These are phyloP conservation scores for Coix lacrymajobi DNA, from an alignment of 176 grass and related monocot species.

Conservation along the genomic window DNA sequence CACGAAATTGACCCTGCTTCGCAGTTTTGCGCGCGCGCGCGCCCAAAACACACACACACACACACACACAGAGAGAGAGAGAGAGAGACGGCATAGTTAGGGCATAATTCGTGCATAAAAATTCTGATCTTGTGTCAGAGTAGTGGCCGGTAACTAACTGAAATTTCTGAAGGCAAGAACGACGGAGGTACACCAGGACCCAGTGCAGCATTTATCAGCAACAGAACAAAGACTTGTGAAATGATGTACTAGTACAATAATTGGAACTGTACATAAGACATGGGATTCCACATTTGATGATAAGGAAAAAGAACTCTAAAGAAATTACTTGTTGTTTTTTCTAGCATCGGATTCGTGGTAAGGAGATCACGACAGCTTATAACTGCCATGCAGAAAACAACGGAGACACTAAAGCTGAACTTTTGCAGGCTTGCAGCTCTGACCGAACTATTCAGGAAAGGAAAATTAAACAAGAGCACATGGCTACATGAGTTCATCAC, in stretches of 20 bases:
- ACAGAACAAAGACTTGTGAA: slow-evolving; percentile 9
- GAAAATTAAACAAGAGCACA: background rate
- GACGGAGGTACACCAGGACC: background rate
- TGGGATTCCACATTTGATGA: background rate
- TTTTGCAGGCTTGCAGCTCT: background rate
- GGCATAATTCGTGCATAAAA: background rate
- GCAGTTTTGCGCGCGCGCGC: too few species aligned
- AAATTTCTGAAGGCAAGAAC: slow-evolving; percentile 1
- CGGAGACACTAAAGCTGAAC: background rate
- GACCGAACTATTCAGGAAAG: background rate
- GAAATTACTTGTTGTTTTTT: background rate
- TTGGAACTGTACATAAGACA: background rate
- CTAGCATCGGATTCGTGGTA: background rate
- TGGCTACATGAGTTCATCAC: background rate
- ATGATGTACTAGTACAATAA: background rate
- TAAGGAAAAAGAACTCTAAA: background rate
- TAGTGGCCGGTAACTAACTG: background rate
- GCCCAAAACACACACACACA: too few species aligned
- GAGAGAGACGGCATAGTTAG: too few species aligned
- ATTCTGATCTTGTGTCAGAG: background rate
- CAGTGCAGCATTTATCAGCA: background rate
- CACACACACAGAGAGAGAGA: too few species aligned
- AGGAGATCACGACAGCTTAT: background rate
- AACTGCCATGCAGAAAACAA: background rate
- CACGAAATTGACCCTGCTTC: background rate